Evolutionary conservation across 805 yeast genomes (phyloP), one percentile per base, ranked within the genome.

Genomic region (Yamadazyma endophytica): DNA sequence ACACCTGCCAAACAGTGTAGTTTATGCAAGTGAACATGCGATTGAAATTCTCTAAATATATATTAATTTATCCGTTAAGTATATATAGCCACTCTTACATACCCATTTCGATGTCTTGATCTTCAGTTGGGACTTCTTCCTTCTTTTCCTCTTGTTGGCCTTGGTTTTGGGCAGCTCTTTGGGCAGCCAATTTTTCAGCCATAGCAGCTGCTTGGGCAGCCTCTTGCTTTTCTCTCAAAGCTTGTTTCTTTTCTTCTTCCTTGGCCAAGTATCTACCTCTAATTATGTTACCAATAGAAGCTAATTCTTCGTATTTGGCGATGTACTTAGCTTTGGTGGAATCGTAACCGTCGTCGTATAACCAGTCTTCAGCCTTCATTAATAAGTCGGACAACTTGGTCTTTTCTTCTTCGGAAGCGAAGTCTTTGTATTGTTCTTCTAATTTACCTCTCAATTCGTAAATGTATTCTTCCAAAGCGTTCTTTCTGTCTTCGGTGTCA

Each of bases 401-500:
- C 77, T 90, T 90, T 76, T 92, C 98, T 53, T 79, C 87, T 39
- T 82, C 94, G 46, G 83, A 74, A 36, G 97, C 96, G 58, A 89
- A 92, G 50, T 72, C 79, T 47, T 84, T 75, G 61, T 90, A 90
- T 51, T 79, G 80, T 35, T 88, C 98, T 39, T 89, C 97, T 55
- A 92, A 74, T 73, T 92, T 92, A 61, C 95, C 95, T 71, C 98
- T 84, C 66, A 90, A 79, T 53, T 87, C 95, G 70, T 92, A 92
- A 55, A 92, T 92, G 75, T 92, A 92, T 75, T 92, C 99, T 75
- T 92, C 98, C 42, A 92, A 75, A 45, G 96, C 92, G 64, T 92
- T 92, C 82, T 92, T 92, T 67, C 88, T 87, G 70, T 92, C 97
- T 74, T 92, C 97, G 46, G 97, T 92, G 70, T 92, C 97, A 47